Percentiles rank a stretch among this genome's conserved stretches.
These are phyloP conservation scores for Xylaria arbuscula DNA, from an alignment of 2,329 filamentous ascomycete species.

Conservation along the genomic window DNA sequence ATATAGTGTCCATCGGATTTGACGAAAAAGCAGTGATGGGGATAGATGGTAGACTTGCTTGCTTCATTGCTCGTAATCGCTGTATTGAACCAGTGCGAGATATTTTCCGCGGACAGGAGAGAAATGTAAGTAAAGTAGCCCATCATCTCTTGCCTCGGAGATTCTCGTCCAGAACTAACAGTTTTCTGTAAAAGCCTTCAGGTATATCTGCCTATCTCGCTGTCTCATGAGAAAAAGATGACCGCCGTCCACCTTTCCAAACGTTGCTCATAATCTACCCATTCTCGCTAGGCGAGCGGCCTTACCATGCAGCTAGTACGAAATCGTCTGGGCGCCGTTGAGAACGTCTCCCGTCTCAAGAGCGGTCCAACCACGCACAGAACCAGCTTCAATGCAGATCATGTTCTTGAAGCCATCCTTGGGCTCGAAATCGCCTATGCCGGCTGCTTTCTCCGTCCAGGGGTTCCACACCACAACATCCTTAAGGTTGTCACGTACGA, in stretches of 20 bases:
- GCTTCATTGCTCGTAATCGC: constrained; percentile 16
- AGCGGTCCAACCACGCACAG: constrained; percentile 83
- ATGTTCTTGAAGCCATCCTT: constrained; percentile 92
- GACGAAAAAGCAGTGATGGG: not conserved
- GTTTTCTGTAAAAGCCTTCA: not conserved
- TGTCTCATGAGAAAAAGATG: not conserved
- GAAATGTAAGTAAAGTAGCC: constrained; percentile 1
- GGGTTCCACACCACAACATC: constrained; percentile 98
- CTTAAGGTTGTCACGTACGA: constrained; percentile 84
- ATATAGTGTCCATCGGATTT: not conserved
- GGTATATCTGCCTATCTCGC: not conserved
- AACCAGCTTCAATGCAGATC: constrained; percentile 92
- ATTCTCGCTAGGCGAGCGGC: not conserved
- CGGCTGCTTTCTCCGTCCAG: constrained; percentile 84
- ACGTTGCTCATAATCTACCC: constrained; percentile 24
- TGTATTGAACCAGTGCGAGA: constrained; percentile 19
- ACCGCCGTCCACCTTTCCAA: not conserved
- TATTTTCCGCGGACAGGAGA: constrained; percentile 5
- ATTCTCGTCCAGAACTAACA: not conserved
- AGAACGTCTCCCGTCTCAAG: constrained; percentile 81
- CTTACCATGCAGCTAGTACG: constrained; percentile 38
- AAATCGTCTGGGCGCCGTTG: constrained; percentile 70
- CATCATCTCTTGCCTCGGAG: constrained; percentile 1
- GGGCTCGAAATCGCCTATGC: constrained; percentile 87
- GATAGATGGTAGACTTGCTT: not conserved